Evolutionary conservation across 495 filamentous ascomycete species (phyloP).

Genomic region (Penicillium paxilli): DNA sequence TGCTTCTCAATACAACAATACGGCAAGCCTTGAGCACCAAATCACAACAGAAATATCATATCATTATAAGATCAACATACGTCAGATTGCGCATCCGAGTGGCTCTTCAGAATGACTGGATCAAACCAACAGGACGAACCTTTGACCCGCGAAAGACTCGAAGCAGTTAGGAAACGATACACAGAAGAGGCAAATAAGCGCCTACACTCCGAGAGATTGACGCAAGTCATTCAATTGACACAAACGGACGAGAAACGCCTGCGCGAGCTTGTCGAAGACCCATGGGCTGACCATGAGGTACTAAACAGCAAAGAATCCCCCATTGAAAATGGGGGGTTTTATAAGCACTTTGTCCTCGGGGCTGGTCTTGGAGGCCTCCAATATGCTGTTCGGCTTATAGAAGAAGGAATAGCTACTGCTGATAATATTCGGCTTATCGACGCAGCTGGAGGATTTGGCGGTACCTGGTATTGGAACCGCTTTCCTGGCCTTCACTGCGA

Average conservation of each 20-base stretch:
- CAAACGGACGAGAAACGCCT: neutral
- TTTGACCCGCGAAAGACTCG: neutral
- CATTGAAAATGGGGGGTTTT: neutral
- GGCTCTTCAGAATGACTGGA: neutral
- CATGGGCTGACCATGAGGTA: neutral
- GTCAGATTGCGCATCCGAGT: too few species aligned
- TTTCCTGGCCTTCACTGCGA: constrained; percentile 32
- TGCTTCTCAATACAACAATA: neutral
- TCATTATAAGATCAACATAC: too few species aligned
- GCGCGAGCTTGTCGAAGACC: neutral
- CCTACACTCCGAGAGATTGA: neutral
- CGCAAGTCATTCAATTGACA: neutral
- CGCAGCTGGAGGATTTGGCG: constrained; percentile 48
- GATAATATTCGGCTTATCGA: constrained; percentile 51
- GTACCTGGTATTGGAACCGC: constrained; percentile 48
- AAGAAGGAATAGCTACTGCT: constrained; percentile 31
- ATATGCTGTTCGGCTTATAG: constrained; percentile 47
- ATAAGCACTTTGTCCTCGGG: constrained; percentile 28
- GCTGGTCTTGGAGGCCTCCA: constrained; percentile 51
- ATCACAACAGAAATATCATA: too few species aligned
- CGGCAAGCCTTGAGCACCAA: too few species aligned
- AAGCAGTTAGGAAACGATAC: neutral
- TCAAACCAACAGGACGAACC: neutral
- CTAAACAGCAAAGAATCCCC: neutral
- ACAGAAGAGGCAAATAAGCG: neutral